phyloP scores from a whole-genome alignment of 2,329 filamentous ascomycete genomes.

The Fusarium xylarioides region DNA sequence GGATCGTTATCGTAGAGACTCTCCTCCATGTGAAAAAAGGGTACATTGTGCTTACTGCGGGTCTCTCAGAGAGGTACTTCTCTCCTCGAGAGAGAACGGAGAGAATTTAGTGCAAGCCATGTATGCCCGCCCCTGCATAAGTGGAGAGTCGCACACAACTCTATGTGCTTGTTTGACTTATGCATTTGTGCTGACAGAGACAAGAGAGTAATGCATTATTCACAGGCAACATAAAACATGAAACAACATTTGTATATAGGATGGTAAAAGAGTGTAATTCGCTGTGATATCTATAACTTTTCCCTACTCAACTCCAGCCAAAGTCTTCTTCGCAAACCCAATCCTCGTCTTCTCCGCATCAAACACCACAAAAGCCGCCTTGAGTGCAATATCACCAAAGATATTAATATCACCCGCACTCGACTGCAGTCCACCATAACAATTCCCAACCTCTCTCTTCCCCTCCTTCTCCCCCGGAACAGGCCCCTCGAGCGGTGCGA shows the following conservation, averaged over 20 bases:
- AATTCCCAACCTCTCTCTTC: conserved; percentile 44
- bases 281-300: background rate
- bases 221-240: background rate
- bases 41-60: background rate
- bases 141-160: background rate
- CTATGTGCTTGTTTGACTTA: background rate
- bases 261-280: background rate
- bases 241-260: background rate
- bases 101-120: background rate
- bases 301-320: background rate
- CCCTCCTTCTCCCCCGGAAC: background rate
- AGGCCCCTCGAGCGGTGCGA: conserved; percentile 51
- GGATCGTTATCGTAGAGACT: background rate
- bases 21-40: background rate
- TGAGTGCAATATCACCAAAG: conserved; percentile 69
- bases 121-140: background rate
- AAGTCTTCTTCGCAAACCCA: conserved; percentile 35
- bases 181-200: background rate
- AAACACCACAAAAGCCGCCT: conserved; percentile 68
- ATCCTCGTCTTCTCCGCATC: conserved; percentile 48
- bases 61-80: background rate
- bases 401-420: conserved; percentile 63
- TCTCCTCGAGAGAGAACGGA: background rate
- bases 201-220: background rate
- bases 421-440: conserved; percentile 76